phyloP scores from a whole-genome alignment of 768 basidiomycete genomes.

The Tulasnella sp. region DNA sequence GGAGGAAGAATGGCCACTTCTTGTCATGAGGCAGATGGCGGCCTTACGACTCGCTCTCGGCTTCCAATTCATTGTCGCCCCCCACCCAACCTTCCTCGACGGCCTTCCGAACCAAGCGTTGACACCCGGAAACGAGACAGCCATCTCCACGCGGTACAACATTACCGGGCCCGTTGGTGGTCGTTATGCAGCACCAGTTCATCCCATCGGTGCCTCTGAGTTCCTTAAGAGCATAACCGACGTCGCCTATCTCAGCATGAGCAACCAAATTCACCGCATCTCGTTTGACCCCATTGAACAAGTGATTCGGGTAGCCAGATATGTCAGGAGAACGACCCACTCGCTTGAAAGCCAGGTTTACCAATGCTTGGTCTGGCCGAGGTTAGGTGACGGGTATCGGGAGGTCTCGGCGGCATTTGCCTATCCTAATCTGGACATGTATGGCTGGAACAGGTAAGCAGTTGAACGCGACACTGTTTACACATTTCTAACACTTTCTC shows the following conservation, averaged over 20 bases:
- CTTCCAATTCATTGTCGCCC: constrained; percentile 80
- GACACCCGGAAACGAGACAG: not conserved
- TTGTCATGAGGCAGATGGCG: constrained; percentile 88
- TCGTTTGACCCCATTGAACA: constrained; percentile 72
- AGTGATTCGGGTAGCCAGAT: constrained; percentile 77
- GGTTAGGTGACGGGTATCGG: constrained; percentile 78
- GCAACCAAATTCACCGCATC: constrained; percentile 90
- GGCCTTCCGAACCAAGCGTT: not conserved
- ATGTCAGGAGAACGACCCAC: constrained; percentile 57
- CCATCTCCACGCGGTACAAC: not conserved
- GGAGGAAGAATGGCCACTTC: constrained; percentile 40
- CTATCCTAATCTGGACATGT: constrained; percentile 71
- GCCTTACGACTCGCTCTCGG: constrained; percentile 87
- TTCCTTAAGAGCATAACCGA: constrained; percentile 26
- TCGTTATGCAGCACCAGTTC: constrained; percentile 33
- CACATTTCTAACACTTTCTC: not conserved
- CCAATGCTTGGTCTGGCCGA: constrained; percentile 90
- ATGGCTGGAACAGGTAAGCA: constrained; percentile 75
- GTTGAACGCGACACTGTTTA: not conserved
- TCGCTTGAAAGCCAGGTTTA: constrained; percentile 56
- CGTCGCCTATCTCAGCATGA: constrained; percentile 80
- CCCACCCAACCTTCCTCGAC: not conserved
- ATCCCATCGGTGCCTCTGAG: constrained; percentile 33
- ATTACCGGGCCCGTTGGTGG: constrained; percentile 36
- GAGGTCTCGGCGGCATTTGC: constrained; percentile 66